Percentiles rank a stretch among this genome's conserved stretches.
Conservation (phyloP, 805 yeast species). For the Sugiyamaella chiloensis region DNA sequence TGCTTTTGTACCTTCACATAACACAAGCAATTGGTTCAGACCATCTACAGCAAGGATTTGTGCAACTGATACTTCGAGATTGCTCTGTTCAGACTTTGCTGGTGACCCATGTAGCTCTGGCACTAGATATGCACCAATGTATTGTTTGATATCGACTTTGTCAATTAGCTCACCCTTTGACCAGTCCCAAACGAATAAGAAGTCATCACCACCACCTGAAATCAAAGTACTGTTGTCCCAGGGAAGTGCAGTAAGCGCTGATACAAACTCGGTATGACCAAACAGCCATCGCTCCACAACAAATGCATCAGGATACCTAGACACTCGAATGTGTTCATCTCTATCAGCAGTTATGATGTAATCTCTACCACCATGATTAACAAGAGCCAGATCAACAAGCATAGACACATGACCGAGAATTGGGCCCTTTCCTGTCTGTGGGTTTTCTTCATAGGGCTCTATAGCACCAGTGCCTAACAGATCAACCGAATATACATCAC, state of each 20-base stretch:
- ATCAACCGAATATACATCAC: conserved; percentile 77
- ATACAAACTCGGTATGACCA: conserved; percentile 83
- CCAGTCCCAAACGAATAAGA: conserved; percentile 79
- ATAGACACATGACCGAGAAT: conserved; percentile 94
- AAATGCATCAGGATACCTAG: conserved; percentile 73
- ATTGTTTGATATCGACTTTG: conserved; percentile 47
- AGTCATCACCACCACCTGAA: conserved; percentile 91
- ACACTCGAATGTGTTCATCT: conserved; percentile 90
- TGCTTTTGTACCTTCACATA: conserved; percentile 28
- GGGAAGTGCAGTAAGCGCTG: conserved; percentile 55
- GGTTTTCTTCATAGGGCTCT: conserved; percentile 17
- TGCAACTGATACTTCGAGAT: neutral
- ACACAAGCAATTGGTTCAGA: conserved; percentile 24
- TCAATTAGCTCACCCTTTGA: conserved; percentile 46
- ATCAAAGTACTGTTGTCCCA: conserved; percentile 53
- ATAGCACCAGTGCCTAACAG: conserved; percentile 30
- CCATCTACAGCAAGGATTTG: neutral
- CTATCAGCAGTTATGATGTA: conserved; percentile 80
- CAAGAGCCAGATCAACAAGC: conserved; percentile 71
- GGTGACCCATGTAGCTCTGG: conserved; percentile 30
- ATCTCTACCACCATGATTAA: conserved; percentile 43
- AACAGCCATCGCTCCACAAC: conserved; percentile 79
- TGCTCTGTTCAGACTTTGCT: conserved; percentile 6
- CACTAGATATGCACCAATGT: conserved; percentile 44
- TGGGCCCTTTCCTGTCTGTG: conserved; percentile 40